These are phyloP conservation scores for Hordeum marinum DNA, from an alignment of 176 grass and related monocot species.

Conservation along the genomic window DNA sequence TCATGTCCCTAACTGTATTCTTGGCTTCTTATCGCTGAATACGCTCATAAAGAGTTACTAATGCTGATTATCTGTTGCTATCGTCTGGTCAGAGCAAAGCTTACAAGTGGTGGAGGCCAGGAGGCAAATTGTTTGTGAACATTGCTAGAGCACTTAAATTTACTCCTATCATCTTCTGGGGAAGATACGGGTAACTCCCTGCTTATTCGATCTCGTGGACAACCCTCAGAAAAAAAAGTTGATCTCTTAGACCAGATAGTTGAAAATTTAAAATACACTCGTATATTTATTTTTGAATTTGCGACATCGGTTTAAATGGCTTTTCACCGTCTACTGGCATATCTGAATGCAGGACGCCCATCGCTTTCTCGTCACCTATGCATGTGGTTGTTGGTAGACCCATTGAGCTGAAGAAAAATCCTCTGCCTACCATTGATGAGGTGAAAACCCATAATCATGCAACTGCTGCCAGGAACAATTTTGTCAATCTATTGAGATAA, in stretches of 20 bases:
- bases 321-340: neutral
- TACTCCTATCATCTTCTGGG: conserved; percentile 85
- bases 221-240: too few species aligned
- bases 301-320: neutral
- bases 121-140: conserved; percentile 73
- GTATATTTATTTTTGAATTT: neutral
- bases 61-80: neutral
- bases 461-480: neutral
- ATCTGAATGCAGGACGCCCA: conserved; percentile 58
- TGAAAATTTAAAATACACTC: too few species aligned
- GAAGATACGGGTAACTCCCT: conserved; percentile 70
- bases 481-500: neutral
- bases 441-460: conserved; percentile 19
- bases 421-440: conserved; percentile 75
- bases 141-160: conserved; percentile 90
- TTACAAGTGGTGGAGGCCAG: conserved; percentile 74
- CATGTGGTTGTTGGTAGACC: conserved; percentile 86
- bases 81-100: conserved; percentile 34
- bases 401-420: conserved; percentile 61
- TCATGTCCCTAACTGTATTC: neutral
- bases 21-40: neutral
- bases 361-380: conserved; percentile 69
- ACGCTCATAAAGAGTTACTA: neutral
- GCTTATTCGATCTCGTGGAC: neutral
- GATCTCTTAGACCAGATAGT: too few species aligned